Evolutionary conservation across 352 stramenopile species (phyloP).

Genomic region (Peronospora destructor): DNA sequence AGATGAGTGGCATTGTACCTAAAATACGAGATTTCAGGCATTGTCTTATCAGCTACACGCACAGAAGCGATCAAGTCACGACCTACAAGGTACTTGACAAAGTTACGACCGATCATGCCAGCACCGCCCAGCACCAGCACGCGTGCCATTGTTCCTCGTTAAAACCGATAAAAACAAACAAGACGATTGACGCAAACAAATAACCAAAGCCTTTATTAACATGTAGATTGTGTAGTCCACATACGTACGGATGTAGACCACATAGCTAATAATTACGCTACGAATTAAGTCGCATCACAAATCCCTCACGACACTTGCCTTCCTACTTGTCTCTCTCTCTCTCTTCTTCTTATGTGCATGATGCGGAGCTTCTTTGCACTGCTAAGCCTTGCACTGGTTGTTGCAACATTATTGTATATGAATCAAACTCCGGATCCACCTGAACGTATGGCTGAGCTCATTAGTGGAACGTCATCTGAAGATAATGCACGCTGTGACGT

Average conservation of each 20-base stretch:
- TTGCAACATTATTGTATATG: slow-evolving; percentile 47
- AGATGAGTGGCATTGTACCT: slow-evolving; percentile 21
- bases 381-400: slow-evolving; percentile 34
- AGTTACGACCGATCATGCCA: slow-evolving; percentile 85
- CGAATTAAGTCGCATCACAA: background rate
- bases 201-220: too few species aligned
- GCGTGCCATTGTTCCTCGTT: slow-evolving; percentile 36
- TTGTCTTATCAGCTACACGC: slow-evolving; percentile 81
- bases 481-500: slow-evolving; percentile 48
- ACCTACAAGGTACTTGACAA: slow-evolving; percentile 75
- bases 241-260: background rate
- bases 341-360: background rate
- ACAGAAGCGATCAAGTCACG: slow-evolving; percentile 57
- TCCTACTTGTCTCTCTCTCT: background rate
- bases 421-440: slow-evolving; percentile 44
- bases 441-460: slow-evolving; percentile 42
- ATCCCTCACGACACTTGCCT: too few species aligned
- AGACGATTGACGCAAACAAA: too few species aligned
- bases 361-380: slow-evolving; percentile 54
- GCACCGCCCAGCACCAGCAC: slow-evolving; percentile 79
- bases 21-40: slow-evolving; percentile 86
- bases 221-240: too few species aligned
- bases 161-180: background rate
- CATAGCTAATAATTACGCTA: slow-evolving; percentile 8
- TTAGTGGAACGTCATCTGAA: slow-evolving; percentile 24